Evolutionary conservation across 1,284 basidiomycete species (phyloP), one percentile per base, ranked within the genome.

Genomic region (Phellopilus nigrolimitatus): DNA sequence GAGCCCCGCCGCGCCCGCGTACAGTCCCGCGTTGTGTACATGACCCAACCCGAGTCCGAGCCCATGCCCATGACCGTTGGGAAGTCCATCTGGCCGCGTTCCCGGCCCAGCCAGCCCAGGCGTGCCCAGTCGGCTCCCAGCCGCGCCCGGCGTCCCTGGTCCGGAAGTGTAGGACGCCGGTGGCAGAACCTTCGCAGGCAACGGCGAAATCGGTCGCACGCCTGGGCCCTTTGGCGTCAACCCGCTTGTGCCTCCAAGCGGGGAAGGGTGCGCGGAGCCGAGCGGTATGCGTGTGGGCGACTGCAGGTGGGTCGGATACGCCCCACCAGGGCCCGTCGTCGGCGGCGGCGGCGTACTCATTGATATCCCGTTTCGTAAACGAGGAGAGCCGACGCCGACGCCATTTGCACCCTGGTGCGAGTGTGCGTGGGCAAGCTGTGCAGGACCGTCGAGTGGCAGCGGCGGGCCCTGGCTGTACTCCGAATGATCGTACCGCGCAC

Each of bases 51-150:
- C 38, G 37, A 41, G 48, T 9, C 37, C 37, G n/a, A 28, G 22
- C 31, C 44, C 43, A 51, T 36, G 30, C 13, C 21, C 28, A 34
- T 50, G 44, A 7, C 36, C 34, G 27, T 49, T 51, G 22, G 45
- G 38, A 22, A 46, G 42, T 3, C 21, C 54, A 28, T 56, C 54
- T 17, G 54, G 50, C 4, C 54, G 49, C n/a, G 54, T 52, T 4
- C 54, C 50, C 4, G 49, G 49, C 8, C 54, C 54, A 2, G 49
- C 50, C 19, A 56, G 45, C 4, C 54, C 54, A 17, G 54, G 54
- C 17, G 54, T 56, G 22, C 54, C 54, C 13, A 56, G 27, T 6
- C 54, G 49, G 31, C 39, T 56, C 4, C 53, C 33, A 9, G 45
- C 28, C 15, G 21, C 31, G 19, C 42, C 53, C 2, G 40, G 40